These are phyloP conservation scores for Tricholoma matsutake DNA, from an alignment of 768 basidiomycete genomes.

Conservation along the genomic window DNA sequence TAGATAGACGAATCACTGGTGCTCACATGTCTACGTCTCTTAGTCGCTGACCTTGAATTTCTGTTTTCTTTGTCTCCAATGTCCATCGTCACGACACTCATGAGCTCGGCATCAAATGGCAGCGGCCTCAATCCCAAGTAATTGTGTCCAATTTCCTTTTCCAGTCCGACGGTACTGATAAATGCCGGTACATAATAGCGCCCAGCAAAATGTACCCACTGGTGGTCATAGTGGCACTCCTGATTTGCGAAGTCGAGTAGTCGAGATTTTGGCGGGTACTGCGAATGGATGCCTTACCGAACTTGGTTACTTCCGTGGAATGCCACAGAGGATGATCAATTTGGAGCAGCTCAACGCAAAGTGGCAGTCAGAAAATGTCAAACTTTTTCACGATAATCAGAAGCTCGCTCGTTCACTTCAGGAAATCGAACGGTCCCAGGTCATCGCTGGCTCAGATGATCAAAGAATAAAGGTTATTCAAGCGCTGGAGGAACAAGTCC, in stretches of 20 bases:
- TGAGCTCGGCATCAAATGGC: neutral
- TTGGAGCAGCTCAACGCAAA: slow-evolving; percentile 28
- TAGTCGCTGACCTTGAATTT: neutral
- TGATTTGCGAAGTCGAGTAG: slow-evolving; percentile 32
- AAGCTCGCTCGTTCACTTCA: slow-evolving; percentile 25
- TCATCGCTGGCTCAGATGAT: slow-evolving; percentile 14
- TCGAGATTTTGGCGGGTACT: slow-evolving; percentile 42
- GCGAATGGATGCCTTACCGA: slow-evolving; percentile 46
- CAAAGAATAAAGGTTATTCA: slow-evolving; percentile 18
- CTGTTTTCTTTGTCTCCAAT: neutral
- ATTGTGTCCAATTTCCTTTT: neutral
- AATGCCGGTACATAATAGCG: neutral
- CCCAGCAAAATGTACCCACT: neutral
- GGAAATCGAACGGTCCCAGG: slow-evolving; percentile 18
- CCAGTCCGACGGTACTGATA: neutral
- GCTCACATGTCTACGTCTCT: no score
- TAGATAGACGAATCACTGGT: no score
- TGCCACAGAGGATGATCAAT: slow-evolving; percentile 35
- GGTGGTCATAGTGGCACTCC: neutral
- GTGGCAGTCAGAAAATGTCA: slow-evolving; percentile 36
- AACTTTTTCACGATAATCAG: slow-evolving; percentile 38
- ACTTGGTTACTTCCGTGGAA: slow-evolving; percentile 44
- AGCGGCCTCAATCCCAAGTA: neutral
- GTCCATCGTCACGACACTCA: neutral
- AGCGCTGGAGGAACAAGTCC: slow-evolving; percentile 22